Conservation (phyloP, 768 basidiomycete species). For the Phanerodontia chrysosporium region DNA sequence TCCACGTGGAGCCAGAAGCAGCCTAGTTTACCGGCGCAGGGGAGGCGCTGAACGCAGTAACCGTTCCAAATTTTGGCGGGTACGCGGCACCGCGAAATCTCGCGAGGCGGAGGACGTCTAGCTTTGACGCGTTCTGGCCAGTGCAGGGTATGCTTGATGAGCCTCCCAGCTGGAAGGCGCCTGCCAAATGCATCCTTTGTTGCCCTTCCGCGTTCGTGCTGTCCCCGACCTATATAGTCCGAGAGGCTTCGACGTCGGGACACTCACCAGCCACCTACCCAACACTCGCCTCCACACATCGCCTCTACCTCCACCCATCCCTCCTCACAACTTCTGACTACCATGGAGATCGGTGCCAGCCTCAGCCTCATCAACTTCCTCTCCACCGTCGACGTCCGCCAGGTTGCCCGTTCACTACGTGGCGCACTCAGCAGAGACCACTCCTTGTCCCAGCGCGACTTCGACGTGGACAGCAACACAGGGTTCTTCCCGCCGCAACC, state of each 20-base stretch:
- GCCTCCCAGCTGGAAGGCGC: neutral
- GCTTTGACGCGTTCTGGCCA: neutral
- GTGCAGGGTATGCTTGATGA: neutral
- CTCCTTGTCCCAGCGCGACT: conserved; percentile 30
- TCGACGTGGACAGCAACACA: conserved; percentile 53
- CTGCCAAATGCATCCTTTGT: neutral
- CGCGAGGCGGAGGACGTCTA: conserved; percentile 3
- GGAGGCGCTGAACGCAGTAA: neutral
- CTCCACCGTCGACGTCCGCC: neutral
- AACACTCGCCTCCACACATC: neutral
- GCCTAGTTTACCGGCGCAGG: neutral
- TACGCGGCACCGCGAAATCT: conserved; percentile 14
- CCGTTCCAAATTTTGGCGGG: conserved; percentile 2
- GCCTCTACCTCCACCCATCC: neutral
- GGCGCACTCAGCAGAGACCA: conserved; percentile 2
- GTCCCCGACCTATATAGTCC: neutral
- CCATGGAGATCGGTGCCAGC: conserved; percentile 18
- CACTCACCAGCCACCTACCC: neutral
- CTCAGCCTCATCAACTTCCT: conserved; percentile 18
- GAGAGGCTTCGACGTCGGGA: neutral
- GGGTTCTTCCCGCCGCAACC: conserved; percentile 82
- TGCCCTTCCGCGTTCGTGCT: conserved; percentile 1
- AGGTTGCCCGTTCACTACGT: neutral
- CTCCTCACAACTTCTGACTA: neutral
- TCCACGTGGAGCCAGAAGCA: conserved; percentile 8